A percentile compares a stretch with the other conserved stretches of the same genome.
Evolutionary conservation across 306 rosid species (phyloP).

Genomic region (barrel medic (Medicago truncatula)): MtrunA17r5.0-ANR NC_053043.1:3754501-3755000

Average conservation of each 20-base stretch:
- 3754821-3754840: slow-evolving; percentile 63
- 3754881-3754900: slow-evolving; percentile 73
- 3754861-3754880: slow-evolving; percentile 62
- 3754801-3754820: slow-evolving; percentile 68
- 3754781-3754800: slow-evolving; percentile 54
- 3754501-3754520: background rate
- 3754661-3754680: slow-evolving; percentile 55
- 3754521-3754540: slow-evolving; percentile 27
- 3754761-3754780: slow-evolving; percentile 51
- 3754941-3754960: slow-evolving; percentile 65
- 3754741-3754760: slow-evolving; percentile 57
- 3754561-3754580: slow-evolving; percentile 64
- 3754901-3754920: slow-evolving; percentile 85
- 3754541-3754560: slow-evolving; percentile 62
- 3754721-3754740: slow-evolving; percentile 63
- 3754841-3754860: slow-evolving; percentile 70
- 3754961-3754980: slow-evolving; percentile 64
- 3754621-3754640: slow-evolving; percentile 58
- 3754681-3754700: slow-evolving; percentile 39
- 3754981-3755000: slow-evolving; percentile 69
- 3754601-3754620: slow-evolving; percentile 57
- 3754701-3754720: slow-evolving; percentile 64
- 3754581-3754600: slow-evolving; percentile 62
- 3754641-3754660: slow-evolving; percentile 67
- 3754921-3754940: slow-evolving; percentile 69